phyloP scores from a whole-genome alignment of 2,329 filamentous ascomycete species.

The Aspergillus cejpii region DNA sequence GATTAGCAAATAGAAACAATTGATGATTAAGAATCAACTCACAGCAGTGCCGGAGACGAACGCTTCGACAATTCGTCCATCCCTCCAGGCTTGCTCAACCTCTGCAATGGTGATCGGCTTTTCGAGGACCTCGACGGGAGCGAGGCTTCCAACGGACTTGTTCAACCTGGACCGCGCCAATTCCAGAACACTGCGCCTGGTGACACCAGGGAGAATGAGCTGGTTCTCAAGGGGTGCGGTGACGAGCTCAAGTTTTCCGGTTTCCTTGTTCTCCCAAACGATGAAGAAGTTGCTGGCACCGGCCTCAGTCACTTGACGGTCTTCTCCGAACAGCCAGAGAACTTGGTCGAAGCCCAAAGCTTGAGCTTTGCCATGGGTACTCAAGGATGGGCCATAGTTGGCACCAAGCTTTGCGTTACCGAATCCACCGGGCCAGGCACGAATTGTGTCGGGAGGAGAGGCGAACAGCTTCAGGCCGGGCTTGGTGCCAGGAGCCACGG shows the following conservation, averaged over 20 bases:
- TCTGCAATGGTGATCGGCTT: conserved; percentile 75
- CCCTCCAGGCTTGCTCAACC: conserved; percentile 61
- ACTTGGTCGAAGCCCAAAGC: conserved; percentile 75
- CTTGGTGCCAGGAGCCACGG: conserved; percentile 14
- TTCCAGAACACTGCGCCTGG: conserved; percentile 71
- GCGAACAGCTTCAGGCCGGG: conserved; percentile 63
- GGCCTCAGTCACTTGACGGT: conserved; percentile 78
- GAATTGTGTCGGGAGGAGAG: conserved; percentile 71
- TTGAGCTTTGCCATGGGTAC: conserved; percentile 69
- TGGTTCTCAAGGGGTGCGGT: conserved; percentile 77
- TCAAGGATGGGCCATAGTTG: conserved; percentile 81
- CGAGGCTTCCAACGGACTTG: conserved; percentile 41
- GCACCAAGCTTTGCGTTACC: conserved; percentile 88
- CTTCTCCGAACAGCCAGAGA: conserved; percentile 80
- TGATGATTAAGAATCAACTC: conserved; percentile 35
- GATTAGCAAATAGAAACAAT: conserved; percentile 4
- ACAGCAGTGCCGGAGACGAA: conserved; percentile 84
- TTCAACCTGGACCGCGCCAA: conserved; percentile 59
- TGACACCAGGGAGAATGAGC: conserved; percentile 82
- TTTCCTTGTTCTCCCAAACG: conserved; percentile 58
- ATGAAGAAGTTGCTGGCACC: conserved; percentile 91
- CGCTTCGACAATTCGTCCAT: conserved; percentile 73
- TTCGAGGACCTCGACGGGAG: conserved; percentile 78
- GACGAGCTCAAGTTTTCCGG: conserved; percentile 60
- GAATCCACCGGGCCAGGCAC: conserved; percentile 89